Conservation (phyloP, 1,284 basidiomycete genomes). For the Cryptococcus neoformans region DNA sequence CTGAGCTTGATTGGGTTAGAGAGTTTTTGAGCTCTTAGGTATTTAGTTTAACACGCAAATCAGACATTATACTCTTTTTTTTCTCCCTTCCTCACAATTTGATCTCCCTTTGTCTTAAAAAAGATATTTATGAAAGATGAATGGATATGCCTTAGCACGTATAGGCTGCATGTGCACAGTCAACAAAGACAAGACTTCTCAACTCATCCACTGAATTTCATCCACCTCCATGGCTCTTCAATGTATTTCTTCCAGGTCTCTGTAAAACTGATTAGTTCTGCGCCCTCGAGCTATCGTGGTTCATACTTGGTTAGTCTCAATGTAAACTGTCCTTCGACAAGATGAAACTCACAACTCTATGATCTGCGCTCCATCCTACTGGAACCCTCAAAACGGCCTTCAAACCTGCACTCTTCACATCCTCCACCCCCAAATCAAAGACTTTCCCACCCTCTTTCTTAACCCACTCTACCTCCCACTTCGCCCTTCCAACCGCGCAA, state of each 20-base stretch:
- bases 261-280: slow-evolving; percentile 85
- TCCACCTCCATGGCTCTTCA: slow-evolving; percentile 66
- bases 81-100: too few relatives aligned
- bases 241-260: slow-evolving; percentile 84
- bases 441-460: slow-evolving; percentile 33
- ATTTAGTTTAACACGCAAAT: too few relatives aligned
- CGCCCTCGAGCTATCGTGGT: slow-evolving; percentile 69
- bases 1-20: too few relatives aligned
- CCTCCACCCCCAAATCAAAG: slow-evolving; percentile 55
- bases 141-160: too few relatives aligned
- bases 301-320: slow-evolving; percentile 7
- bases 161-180: too few relatives aligned
- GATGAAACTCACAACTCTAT: slow-evolving; percentile 63
- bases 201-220: slow-evolving; percentile 5
- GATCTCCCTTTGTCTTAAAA: too few relatives aligned
- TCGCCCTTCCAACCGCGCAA: slow-evolving; percentile 80
- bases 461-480: slow-evolving; percentile 55
- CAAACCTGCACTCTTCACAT: slow-evolving; percentile 54
- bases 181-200: too few relatives aligned
- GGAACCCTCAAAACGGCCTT: slow-evolving; percentile 63
- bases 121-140: too few relatives aligned
- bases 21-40: too few relatives aligned
- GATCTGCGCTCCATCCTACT: slow-evolving; percentile 85
- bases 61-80: too few relatives aligned
- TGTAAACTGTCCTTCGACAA: neutral